These are phyloP conservation scores for Huntiella savannae DNA, from an alignment of 2,329 filamentous ascomycete species.

Conservation along the genomic window DNA sequence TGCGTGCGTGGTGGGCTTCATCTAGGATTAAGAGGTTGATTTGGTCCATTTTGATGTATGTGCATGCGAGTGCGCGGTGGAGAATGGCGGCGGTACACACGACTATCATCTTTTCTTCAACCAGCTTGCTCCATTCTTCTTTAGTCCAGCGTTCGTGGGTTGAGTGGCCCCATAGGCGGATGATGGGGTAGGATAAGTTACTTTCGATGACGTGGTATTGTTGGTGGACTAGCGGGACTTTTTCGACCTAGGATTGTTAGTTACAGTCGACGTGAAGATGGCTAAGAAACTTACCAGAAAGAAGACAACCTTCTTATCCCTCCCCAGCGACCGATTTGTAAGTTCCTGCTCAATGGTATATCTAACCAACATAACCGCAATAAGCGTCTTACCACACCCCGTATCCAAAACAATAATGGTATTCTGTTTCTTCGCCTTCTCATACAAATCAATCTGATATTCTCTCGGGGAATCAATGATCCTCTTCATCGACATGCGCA, in stretches of 20 bases:
- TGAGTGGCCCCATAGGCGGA: constrained; percentile 57
- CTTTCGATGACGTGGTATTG: constrained; percentile 64
- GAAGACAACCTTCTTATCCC: constrained; percentile 51
- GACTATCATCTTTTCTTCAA: constrained; percentile 54
- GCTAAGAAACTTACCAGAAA: constrained; percentile 44
- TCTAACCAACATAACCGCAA: constrained; percentile 68
- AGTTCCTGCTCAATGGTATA: constrained; percentile 63
- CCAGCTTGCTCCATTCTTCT: constrained; percentile 32
- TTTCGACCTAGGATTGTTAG: constrained; percentile 41
- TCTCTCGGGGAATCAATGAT: constrained; percentile 67
- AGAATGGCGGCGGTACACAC: constrained; percentile 87
- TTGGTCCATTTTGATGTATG: constrained; percentile 59
- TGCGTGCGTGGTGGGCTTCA: constrained; percentile 91
- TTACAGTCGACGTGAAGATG: no score
- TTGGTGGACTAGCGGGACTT: constrained; percentile 76
- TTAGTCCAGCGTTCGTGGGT: constrained; percentile 22
- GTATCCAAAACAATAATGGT: constrained; percentile 87
- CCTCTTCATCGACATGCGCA: constrained; percentile 20
- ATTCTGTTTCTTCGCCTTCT: constrained; percentile 67
- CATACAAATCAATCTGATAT: constrained; percentile 83
- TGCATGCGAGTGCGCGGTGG: constrained; percentile 55
- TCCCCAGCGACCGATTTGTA: constrained; percentile 42
- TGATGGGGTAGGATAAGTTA: constrained; percentile 61
- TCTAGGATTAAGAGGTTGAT: constrained; percentile 90
- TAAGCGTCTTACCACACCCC: constrained; percentile 92